phyloP scores from a whole-genome alignment of 1,284 basidiomycete genomes.

The Ustilago loliicola region DNA sequence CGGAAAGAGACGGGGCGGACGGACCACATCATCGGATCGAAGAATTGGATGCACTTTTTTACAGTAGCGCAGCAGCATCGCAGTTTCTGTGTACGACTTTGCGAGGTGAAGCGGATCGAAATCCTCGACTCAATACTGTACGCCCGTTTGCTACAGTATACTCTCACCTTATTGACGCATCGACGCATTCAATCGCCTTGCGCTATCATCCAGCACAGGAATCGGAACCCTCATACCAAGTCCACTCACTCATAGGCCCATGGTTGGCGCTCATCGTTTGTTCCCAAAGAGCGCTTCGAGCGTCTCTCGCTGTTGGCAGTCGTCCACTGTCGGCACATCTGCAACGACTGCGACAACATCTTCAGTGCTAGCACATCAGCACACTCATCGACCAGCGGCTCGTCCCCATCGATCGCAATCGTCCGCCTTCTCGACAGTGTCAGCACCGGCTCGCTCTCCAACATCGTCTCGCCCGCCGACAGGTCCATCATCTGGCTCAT shows the following conservation, averaged over 20 bases:
- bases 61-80: background rate
- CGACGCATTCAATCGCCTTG: background rate
- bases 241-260: background rate
- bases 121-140: background rate
- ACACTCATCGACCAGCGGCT: background rate
- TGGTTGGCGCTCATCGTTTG: conserved; percentile 37
- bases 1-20: conserved; percentile 7
- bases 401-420: conserved; percentile 3
- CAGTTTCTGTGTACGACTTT: background rate
- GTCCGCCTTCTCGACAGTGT: conserved; percentile 22
- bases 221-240: background rate
- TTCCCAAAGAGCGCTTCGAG: conserved; percentile 33
- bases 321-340: conserved; percentile 15
- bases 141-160: too few species aligned
- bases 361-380: conserved; percentile 15
- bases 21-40: conserved; percentile 5
- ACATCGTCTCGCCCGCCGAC: conserved; percentile 16
- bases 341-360: conserved; percentile 6
- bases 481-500: conserved; percentile 22
- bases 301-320: conserved; percentile 34
- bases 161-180: too few species aligned
- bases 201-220: too few species aligned
- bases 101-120: background rate
- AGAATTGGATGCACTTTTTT: background rate
- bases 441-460: conserved; percentile 18